These are phyloP conservation scores for Lentinus brumalis DNA, from an alignment of 768 basidiomycete species.

Conservation along the genomic window DNA sequence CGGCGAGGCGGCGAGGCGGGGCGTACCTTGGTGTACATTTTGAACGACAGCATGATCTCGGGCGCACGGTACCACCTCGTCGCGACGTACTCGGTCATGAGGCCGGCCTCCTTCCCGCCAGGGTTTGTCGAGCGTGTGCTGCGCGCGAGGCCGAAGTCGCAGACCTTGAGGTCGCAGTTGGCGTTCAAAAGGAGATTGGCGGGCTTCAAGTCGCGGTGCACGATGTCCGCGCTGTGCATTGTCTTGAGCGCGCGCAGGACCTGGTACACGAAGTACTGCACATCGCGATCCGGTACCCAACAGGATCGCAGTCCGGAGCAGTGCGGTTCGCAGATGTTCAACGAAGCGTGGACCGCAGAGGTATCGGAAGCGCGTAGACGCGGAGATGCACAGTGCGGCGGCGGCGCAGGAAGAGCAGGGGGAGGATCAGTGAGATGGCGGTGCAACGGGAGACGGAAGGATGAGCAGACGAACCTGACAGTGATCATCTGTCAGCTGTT, in stretches of 20 bases:
- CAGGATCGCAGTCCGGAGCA: neutral
- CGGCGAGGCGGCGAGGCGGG: neutral
- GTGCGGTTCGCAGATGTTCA: neutral
- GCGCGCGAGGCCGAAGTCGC: conserved; percentile 86
- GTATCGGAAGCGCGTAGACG: neutral
- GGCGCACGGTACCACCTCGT: conserved; percentile 94
- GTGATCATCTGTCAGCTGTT: conserved; percentile 89
- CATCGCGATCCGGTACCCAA: conserved; percentile 3
- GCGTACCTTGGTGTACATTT: conserved; percentile 76
- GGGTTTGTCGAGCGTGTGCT: conserved; percentile 57
- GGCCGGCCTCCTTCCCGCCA: conserved; percentile 61
- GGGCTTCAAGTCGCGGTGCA: conserved; percentile 80
- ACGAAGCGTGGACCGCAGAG: neutral
- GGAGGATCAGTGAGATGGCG: neutral
- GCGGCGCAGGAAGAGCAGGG: conserved; percentile 19
- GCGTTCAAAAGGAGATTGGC: conserved; percentile 88
- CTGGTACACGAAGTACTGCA: conserved; percentile 81
- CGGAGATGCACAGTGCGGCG: neutral
- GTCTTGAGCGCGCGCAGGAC: conserved; percentile 87
- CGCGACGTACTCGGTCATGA: conserved; percentile 87
- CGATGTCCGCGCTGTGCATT: conserved; percentile 83
- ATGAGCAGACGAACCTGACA: conserved; percentile 55
- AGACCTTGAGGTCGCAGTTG: conserved; percentile 87
- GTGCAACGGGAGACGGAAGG: neutral
- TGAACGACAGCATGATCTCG: conserved; percentile 94